These are phyloP conservation scores for Sporothrix brasiliensis DNA, from an alignment of 2,329 filamentous ascomycete genomes.

Conservation along the genomic window DNA sequence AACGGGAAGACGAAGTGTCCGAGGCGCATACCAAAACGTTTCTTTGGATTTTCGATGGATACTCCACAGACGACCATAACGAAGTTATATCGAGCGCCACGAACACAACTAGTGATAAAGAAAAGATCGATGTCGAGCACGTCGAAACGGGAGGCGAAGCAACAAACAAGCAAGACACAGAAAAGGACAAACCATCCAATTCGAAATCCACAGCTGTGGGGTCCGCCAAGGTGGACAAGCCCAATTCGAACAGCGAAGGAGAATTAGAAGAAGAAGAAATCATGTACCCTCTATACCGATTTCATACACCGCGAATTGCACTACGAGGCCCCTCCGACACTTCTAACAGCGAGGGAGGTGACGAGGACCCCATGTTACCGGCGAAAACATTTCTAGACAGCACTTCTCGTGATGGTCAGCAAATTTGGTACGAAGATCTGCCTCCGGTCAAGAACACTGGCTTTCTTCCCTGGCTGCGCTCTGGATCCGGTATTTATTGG, in stretches of 20 bases:
- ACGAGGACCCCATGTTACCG: no score
- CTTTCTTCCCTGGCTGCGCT: background rate
- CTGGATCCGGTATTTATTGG: background rate
- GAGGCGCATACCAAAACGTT: background rate
- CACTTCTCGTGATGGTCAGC: background rate
- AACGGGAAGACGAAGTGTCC: background rate
- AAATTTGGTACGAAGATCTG: background rate
- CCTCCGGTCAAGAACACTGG: background rate
- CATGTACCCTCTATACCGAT: no score
- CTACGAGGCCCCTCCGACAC: no score
- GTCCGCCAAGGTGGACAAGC: no score
- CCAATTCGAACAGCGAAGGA: no score
- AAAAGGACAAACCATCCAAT: no score
- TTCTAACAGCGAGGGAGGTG: no score
- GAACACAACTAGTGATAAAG: background rate
- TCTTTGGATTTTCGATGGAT: background rate
- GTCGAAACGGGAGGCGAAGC: background rate
- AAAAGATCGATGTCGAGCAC: background rate
- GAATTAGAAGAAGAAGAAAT: no score
- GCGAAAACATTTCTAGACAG: background rate
- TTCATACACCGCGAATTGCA: no score
- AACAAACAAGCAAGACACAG: background rate
- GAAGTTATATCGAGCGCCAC: background rate
- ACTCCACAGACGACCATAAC: background rate
- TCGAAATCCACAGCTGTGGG: no score